A percentile compares a stretch with the other conserved stretches of the same genome.
phyloP scores from a whole-genome alignment of 2,329 filamentous ascomycete genomes.

The Blumeria graminis region DNA sequence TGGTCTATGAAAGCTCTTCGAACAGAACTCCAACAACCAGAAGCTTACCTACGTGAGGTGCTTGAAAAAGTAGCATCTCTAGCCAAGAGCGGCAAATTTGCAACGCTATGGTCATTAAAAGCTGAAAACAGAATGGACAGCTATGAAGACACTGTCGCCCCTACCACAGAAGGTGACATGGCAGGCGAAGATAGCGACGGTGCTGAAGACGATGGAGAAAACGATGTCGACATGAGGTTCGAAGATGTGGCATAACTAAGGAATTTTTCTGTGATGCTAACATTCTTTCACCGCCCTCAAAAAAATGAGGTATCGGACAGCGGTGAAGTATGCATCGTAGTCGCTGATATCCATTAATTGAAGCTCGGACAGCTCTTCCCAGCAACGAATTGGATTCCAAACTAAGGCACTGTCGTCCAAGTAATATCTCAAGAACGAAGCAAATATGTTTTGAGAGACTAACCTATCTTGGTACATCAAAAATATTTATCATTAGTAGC shows the following conservation, averaged over 20 bases:
- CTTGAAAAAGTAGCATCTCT: conserved; percentile 63
- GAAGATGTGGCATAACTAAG: conserved; percentile 35
- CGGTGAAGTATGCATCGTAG: no score
- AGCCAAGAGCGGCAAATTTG: conserved; percentile 62
- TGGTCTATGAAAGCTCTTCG: conserved; percentile 86
- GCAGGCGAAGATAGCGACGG: conserved; percentile 26
- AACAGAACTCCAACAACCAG: conserved; percentile 56
- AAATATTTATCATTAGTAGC: no score
- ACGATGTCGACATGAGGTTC: conserved; percentile 46
- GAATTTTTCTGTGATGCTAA: no score
- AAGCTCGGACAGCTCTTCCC: no score
- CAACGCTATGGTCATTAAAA: conserved; percentile 65
- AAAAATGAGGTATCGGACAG: no score
- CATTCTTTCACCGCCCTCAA: no score
- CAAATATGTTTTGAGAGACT: no score
- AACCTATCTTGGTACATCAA: no score
- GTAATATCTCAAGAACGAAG: no score
- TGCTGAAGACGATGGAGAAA: conserved; percentile 40
- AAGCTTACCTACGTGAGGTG: conserved; percentile 72
- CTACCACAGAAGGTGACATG: conserved; percentile 20
- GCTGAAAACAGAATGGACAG: conserved; percentile 36
- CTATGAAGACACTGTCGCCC: conserved; percentile 25
- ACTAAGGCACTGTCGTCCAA: no score
- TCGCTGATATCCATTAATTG: no score
- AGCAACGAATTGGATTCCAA: no score